phyloP scores from a whole-genome alignment of 2,329 filamentous ascomycete species.

The Neophaeococcomyces aloes region DNA sequence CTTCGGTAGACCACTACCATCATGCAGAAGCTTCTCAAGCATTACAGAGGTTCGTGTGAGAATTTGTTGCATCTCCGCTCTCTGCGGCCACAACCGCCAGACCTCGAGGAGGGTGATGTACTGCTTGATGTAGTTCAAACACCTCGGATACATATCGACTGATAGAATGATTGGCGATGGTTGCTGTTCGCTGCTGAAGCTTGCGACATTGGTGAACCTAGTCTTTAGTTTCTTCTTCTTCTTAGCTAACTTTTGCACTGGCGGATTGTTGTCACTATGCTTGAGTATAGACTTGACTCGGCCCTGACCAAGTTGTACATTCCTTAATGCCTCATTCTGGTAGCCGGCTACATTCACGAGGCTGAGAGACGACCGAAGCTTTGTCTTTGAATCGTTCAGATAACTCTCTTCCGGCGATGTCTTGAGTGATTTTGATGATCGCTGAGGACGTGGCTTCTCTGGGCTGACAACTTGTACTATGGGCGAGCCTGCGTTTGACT shows the following conservation, averaged over 20 bases:
- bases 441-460: background rate
- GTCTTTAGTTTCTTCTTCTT: constrained; percentile 33
- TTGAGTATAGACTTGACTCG: background rate
- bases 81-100: constrained; percentile 46
- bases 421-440: constrained; percentile 3
- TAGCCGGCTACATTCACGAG: constrained; percentile 1
- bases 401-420: constrained; percentile 5
- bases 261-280: background rate
- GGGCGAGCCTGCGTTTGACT: constrained; percentile 20
- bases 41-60: constrained; percentile 26
- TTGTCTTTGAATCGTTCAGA: constrained; percentile 3
- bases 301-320: background rate
- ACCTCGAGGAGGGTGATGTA: constrained; percentile 51
- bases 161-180: constrained; percentile 41
- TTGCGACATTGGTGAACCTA: constrained; percentile 45
- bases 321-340: background rate
- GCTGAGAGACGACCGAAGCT: background rate
- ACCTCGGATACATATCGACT: constrained; percentile 37
- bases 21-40: background rate
- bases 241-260: constrained; percentile 7
- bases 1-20: background rate
- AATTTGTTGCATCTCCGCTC: constrained; percentile 50
- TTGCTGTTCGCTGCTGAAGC: constrained; percentile 39
- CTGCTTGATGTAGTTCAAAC: constrained; percentile 43
- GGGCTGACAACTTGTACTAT: constrained; percentile 1